Evolutionary conservation across 2,329 filamentous ascomycete species (phyloP), one percentile per base, ranked within the genome.

Genomic region (Rhynchosporium secalis): DNA sequence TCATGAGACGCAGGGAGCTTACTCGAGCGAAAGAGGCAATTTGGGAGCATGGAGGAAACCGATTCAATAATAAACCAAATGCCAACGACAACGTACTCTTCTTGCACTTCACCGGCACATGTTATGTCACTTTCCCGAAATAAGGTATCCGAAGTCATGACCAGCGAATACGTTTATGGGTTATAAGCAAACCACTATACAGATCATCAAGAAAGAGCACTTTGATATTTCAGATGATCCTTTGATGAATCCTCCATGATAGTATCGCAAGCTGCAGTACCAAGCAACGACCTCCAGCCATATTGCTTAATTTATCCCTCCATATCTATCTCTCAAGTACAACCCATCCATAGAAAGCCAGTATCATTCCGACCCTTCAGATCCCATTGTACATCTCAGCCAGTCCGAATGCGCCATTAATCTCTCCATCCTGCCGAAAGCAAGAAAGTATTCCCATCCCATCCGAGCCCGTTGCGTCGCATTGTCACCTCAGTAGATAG

Each of bases 361-460:
- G 49, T 54, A 54, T 41, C 36, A 9, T 7, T 38, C 48, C 48
- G 9, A 38, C 31, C 48, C 33, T 15, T 54, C 31, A 31, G 20
- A 54, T 54, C 33, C 49, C 49, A 54, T 40, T 36, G 49, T 54
- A 54, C 49, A 40, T 54, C 36, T 54, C 33, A 54, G 49, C 49
- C 33, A 54, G 49, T 33, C 49, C 8, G 31, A 54, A 41, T 54
- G 36, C 49, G 49, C 49, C 49, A 40, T 28, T 54, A 31, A 54
- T 33, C 48, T 36, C 36, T 49, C 31, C 29, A 52, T 31, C 48
- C 7, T 20, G 38, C 31, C 49, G 49, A 41, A 54, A 54, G 36
- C 49, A 40, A 54, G 49, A 40, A 54, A 54, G 49, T 40, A 54
- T 54, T 20, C 20, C n/a, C 26, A 28, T 28, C 33, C 49, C 49